Conservation (phyloP, 2,329 filamentous ascomycete species). For the Beauveria caledonica region DNA sequence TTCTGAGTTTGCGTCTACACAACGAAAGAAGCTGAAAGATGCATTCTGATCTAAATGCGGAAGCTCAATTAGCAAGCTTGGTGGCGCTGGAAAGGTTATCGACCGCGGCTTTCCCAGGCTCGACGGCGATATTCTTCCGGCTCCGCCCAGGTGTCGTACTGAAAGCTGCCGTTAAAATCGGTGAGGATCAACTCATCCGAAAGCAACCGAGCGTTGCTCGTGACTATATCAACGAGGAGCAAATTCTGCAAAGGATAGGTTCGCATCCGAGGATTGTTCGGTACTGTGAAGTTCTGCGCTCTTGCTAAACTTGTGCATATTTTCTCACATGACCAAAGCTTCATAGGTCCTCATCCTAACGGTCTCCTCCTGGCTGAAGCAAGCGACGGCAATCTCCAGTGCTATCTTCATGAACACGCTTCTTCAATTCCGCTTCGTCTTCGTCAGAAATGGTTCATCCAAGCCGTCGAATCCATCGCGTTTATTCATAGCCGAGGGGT, state of each 20-base stretch:
- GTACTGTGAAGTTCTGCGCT: neutral
- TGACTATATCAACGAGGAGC: conserved; percentile 11
- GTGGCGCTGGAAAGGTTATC: conserved; percentile 9
- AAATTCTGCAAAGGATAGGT: conserved; percentile 12
- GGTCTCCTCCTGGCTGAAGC: conserved; percentile 15
- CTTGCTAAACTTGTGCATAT: neutral
- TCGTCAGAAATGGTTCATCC: conserved; percentile 18
- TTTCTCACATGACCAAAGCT: neutral
- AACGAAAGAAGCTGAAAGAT: neutral
- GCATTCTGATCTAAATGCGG: neutral
- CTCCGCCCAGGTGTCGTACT: conserved; percentile 9
- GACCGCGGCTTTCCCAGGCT: conserved; percentile 11
- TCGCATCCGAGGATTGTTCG: conserved; percentile 11
- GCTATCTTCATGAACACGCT: conserved; percentile 12
- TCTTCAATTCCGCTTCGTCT: conserved; percentile 1
- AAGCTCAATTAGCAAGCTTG: neutral
- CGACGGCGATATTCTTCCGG: conserved; percentile 14
- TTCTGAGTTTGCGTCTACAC: neutral
- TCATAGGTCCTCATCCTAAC: conserved; percentile 1
- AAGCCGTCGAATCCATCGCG: conserved; percentile 22
- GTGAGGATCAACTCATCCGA: conserved; percentile 6
- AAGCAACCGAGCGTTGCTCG: conserved; percentile 7
- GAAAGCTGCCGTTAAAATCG: conserved; percentile 10
- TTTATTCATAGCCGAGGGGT: conserved; percentile 24
- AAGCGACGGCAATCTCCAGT: conserved; percentile 15